Evolutionary conservation across 129 eudicot species (phyloP), one percentile per base, ranked within the genome.

Genomic region (Tanacetum coccineum): DNA sequence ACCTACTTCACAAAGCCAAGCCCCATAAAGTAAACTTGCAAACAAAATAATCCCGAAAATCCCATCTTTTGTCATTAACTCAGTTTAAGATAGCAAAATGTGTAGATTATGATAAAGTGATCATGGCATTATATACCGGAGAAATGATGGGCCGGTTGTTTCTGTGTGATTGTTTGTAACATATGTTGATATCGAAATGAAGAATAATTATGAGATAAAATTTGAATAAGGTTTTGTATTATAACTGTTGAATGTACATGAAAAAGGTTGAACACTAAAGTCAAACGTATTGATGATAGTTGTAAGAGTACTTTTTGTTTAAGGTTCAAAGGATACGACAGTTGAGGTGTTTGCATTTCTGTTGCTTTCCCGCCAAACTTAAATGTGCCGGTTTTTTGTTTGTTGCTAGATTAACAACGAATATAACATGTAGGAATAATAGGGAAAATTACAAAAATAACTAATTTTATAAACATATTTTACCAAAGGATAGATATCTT

Each of bases 1-100:
- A 63, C 75, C 91, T 57, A 58, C 47, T 54, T 75, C 80, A 71
- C 20, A 68, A 15, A 49, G 71, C 69, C 70, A 76, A 51, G 85
- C 81, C 71, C 79, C 81, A 49, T 77, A 70, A 13, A 82, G 47
- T 8, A 80, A 52, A 68, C 72, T 54, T 22, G 56, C 56, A 9
- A 81, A 78, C 26, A 88, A 64, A 56, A 74, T 7, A 60, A 76
- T 46, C 71, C 54, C 63, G 2, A 53, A 70, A 68, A 66, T 36
- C 25, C 40, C 18, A 71, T 55, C 28, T 30, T 56, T 64, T 61
- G 59, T 70, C 85, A 85, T 76, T 22, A 66, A 51, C 79, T 65
- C 57, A 57, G 64, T 67, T 71, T 32, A 74, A 17, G 46, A 64
- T 20, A 4, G 3, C 39, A 26, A 61, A 22, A 45, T 44, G 55